Percentiles rank a stretch among this genome's conserved stretches.
phyloP scores from a whole-genome alignment of 352 stramenopile species.

The Phytophthora pisi region DNA sequence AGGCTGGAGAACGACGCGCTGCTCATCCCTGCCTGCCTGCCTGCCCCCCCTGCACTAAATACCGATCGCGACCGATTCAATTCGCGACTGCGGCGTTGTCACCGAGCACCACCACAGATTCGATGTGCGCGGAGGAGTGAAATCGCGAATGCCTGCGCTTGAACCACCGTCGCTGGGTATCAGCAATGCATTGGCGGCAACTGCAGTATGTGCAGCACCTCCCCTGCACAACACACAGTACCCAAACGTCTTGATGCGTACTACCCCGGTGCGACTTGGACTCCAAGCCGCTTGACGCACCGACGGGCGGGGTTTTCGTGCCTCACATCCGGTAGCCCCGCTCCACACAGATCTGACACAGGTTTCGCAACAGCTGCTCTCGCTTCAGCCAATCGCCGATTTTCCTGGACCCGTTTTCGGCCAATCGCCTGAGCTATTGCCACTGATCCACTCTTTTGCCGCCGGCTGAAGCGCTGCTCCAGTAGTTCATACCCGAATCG shows the following conservation, averaged over 20 bases:
- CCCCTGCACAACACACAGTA: too few species aligned
- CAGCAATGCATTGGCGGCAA: too few species aligned
- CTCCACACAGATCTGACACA: slow-evolving; percentile 13
- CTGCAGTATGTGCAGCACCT: too few species aligned
- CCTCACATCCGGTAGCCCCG: neutral
- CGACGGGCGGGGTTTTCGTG: neutral
- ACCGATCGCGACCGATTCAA: neutral
- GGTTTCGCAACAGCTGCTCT: neutral
- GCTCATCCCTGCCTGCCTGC: slow-evolving; percentile 3
- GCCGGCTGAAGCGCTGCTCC: slow-evolving; percentile 10
- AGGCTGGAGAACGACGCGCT: slow-evolving; percentile 18
- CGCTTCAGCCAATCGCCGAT: neutral
- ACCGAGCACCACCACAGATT: neutral
- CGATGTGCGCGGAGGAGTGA: slow-evolving; percentile 16
- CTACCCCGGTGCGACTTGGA: too few species aligned
- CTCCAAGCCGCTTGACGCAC: neutral
- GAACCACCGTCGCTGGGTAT: neutral
- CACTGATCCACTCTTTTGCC: slow-evolving; percentile 14
- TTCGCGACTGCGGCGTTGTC: too few species aligned
- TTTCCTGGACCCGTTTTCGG: neutral
- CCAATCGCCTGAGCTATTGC: neutral
- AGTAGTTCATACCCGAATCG: slow-evolving; percentile 32
- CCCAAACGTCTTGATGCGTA: too few species aligned
- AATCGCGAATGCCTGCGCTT: slow-evolving; percentile 26
- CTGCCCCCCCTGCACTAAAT: neutral